Evolutionary conservation across 108 stramenopile species (phyloP).

Genomic region (Nitzschia sp.): DNA sequence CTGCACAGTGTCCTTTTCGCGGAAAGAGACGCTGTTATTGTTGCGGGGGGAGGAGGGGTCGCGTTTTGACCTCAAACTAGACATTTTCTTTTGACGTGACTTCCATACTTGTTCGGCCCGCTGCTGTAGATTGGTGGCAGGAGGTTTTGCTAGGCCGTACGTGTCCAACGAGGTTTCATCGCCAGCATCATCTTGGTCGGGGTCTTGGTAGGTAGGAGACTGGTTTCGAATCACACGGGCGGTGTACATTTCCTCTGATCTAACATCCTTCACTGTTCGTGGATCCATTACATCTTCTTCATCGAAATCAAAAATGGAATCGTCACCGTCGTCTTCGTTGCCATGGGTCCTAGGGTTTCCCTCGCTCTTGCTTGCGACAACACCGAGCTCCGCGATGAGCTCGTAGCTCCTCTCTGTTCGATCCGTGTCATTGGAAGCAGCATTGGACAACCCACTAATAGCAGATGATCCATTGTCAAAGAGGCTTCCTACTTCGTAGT

Average conservation of each 20-base stretch:
- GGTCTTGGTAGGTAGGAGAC: constrained; percentile 5
- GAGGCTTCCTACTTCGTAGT: too few species aligned
- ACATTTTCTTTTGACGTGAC: constrained; percentile 27
- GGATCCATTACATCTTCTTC: not conserved
- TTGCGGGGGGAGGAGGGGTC: constrained; percentile 4
- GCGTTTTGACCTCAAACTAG: constrained; percentile 7
- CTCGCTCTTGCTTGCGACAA: not conserved
- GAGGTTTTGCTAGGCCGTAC: not conserved
- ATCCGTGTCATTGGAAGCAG: not conserved
- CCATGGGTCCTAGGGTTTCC: too few species aligned
- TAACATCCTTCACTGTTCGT: not conserved
- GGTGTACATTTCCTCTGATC: constrained; percentile 2
- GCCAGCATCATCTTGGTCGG: constrained; percentile 4
- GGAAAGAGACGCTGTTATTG: constrained; percentile 26
- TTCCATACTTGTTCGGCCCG: constrained; percentile 44
- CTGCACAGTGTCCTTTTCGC: constrained; percentile 28
- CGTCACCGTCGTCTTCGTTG: constrained; percentile 4
- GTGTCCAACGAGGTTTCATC: constrained; percentile 30
- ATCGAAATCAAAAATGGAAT: constrained; percentile 22
- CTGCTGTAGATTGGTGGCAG: constrained; percentile 23
- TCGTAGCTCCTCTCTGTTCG: not conserved
- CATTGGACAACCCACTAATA: not conserved
- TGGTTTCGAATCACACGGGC: not conserved
- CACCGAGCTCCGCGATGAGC: not conserved
- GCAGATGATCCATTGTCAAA: not conserved